Conservation (phyloP, 2,329 filamentous ascomycete species). For the Sporothrix brunneoviolacea region DNA sequence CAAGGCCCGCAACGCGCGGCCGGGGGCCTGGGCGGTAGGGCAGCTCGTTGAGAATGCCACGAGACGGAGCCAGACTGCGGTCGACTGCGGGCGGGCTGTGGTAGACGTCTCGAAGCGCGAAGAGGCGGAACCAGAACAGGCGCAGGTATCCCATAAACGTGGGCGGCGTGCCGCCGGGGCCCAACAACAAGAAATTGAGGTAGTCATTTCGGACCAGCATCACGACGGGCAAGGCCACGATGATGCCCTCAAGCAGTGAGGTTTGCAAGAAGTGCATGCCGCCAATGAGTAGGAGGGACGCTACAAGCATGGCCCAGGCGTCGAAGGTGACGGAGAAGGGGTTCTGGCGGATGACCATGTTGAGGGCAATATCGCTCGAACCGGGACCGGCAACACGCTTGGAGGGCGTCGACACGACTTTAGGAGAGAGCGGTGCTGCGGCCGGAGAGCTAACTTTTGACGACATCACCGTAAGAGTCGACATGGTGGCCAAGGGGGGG, state of each 20-base stretch:
- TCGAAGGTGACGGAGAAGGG: constrained; percentile 48
- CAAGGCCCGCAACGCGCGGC: constrained; percentile 66
- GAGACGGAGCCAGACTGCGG: constrained; percentile 42
- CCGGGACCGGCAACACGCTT: neutral
- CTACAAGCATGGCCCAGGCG: constrained; percentile 39
- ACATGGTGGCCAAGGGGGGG: neutral
- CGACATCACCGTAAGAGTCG: constrained; percentile 13
- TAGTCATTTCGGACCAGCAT: constrained; percentile 64
- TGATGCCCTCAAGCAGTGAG: constrained; percentile 40
- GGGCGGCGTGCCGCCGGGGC: constrained; percentile 72
- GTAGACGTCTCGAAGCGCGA: constrained; percentile 66
- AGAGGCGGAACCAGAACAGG: constrained; percentile 67
- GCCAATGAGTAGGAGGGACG: constrained; percentile 40
- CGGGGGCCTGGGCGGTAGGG: constrained; percentile 57
- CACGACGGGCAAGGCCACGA: constrained; percentile 42
- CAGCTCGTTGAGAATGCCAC: constrained; percentile 54
- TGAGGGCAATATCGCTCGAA: constrained; percentile 26
- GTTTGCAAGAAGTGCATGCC: constrained; percentile 46
- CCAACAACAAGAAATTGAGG: constrained; percentile 66
- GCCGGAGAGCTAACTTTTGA: neutral
- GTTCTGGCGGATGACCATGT: constrained; percentile 41
- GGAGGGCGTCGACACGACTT: constrained; percentile 1
- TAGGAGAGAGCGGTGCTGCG: neutral
- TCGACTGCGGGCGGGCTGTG: constrained; percentile 45
- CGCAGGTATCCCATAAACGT: constrained; percentile 67